Conservation (phyloP, 495 filamentous ascomycete species). For the Aspergillus diversus region DNA sequence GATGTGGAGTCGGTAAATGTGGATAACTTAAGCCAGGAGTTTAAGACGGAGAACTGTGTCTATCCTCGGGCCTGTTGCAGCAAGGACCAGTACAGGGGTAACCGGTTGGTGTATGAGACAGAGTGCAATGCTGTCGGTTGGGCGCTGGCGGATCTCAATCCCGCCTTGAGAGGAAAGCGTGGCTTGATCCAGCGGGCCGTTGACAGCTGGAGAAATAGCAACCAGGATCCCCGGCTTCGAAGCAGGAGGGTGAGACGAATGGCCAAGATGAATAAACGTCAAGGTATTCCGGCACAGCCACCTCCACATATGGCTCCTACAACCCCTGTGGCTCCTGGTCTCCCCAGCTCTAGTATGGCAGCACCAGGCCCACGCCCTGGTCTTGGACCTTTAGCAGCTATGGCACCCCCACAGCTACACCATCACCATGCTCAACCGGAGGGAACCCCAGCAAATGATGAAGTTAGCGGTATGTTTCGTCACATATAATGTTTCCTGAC, state of each 20-base stretch:
- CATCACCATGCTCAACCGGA: slow-evolving; percentile 83
- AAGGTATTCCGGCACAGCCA: slow-evolving; percentile 47
- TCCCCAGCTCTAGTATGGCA: slow-evolving; percentile 52
- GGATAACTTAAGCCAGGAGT: slow-evolving; percentile 79
- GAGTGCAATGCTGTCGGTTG: slow-evolving; percentile 98
- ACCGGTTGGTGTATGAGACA: slow-evolving; percentile 93
- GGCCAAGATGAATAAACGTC: slow-evolving; percentile 90
- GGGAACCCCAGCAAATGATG: slow-evolving; percentile 73
- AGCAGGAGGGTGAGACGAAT: slow-evolving; percentile 90
- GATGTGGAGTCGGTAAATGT: slow-evolving; percentile 97
- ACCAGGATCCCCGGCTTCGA: slow-evolving; percentile 87
- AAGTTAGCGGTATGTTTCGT: slow-evolving; percentile 95
- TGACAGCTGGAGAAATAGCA: slow-evolving; percentile 98
- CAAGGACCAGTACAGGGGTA: slow-evolving; percentile 95
- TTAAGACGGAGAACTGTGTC: slow-evolving; percentile 97
- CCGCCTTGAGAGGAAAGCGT: slow-evolving; percentile 85
- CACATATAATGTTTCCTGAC: slow-evolving; percentile 59
- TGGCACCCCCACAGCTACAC: slow-evolving; percentile 69
- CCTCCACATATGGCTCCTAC: slow-evolving; percentile 59
- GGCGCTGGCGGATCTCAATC: slow-evolving; percentile 92
- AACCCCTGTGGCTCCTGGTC: slow-evolving; percentile 53
- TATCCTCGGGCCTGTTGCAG: slow-evolving; percentile 93
- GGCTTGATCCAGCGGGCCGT: slow-evolving; percentile 96
- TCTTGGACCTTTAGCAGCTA: slow-evolving; percentile 58
- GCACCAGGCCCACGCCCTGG: slow-evolving; percentile 50